phyloP scores from a whole-genome alignment of 2,329 filamentous ascomycete species.

The Colletotrichum lini region DNA sequence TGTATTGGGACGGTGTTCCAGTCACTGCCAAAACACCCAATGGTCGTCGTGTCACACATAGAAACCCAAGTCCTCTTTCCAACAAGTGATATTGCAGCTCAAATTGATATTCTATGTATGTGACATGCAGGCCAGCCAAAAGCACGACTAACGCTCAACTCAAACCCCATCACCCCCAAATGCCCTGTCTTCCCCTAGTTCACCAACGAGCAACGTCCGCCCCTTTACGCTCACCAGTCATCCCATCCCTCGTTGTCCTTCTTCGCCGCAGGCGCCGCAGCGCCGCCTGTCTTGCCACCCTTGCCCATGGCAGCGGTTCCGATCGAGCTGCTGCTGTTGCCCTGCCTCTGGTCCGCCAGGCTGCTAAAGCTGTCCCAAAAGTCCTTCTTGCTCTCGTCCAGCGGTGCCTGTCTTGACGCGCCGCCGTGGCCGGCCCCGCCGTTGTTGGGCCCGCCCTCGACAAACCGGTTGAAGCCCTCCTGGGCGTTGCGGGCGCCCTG shows the following conservation, averaged over 20 bases:
- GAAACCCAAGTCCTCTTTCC: neutral
- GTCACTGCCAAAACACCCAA: neutral
- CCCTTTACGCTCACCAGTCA: slow-evolving; percentile 65
- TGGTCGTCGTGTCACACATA: neutral
- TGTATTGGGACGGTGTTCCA: too few relatives aligned
- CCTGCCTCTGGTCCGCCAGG: slow-evolving; percentile 70
- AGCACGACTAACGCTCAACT: slow-evolving; percentile 36
- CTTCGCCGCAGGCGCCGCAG: slow-evolving; percentile 53
- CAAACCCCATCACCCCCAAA: slow-evolving; percentile 23
- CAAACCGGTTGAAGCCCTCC: slow-evolving; percentile 87
- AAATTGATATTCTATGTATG: slow-evolving; percentile 31
- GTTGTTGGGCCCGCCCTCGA: slow-evolving; percentile 76
- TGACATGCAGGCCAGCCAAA: slow-evolving; percentile 34
- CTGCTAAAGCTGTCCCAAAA: slow-evolving; percentile 95
- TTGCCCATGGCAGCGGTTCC: slow-evolving; percentile 74
- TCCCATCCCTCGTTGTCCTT: slow-evolving; percentile 75
- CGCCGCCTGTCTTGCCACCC: slow-evolving; percentile 56
- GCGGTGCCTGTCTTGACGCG: slow-evolving; percentile 54
- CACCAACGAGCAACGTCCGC: neutral
- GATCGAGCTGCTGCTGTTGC: slow-evolving; percentile 63
- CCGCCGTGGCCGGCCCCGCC: slow-evolving; percentile 46
- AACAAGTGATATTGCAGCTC: slow-evolving; percentile 28
- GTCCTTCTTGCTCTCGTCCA: slow-evolving; percentile 79
- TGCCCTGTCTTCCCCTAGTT: slow-evolving; percentile 16
- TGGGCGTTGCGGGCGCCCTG: slow-evolving; percentile 81